Base-by-base conservation (phyloP, 1,139 yeast species). In the Williopsis jadinii region DNA sequence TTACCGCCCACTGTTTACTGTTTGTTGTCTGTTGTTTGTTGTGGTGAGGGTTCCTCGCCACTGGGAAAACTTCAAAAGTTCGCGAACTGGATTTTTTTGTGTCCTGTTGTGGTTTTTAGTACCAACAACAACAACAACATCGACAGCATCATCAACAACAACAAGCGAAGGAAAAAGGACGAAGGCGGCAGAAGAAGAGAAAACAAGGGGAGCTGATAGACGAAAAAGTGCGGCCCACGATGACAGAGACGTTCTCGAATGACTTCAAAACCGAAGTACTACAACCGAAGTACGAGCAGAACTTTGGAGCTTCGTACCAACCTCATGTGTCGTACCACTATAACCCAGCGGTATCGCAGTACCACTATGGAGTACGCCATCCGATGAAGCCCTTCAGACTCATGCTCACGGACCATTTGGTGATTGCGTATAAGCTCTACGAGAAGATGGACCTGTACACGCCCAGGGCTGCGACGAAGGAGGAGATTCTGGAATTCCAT, bases 301-400 rank as follows among this genome's bases (percentile, higher is more conserved):
- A 50, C 34, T 43, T 46, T 11, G 30, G 32, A 9, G 34, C 66
- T 3, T 55, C 68, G 1, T 65, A 67, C 43, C 67, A 65, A 28
- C 74, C 76, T 6, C 68, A 77, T 52, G 96, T 88, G 0, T 85
- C 95, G 11, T 88, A 88, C 61, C 97, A 88, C 60, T 87, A 77
- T 63, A 88, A 88, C 59, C 87, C 94, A 31, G 80, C 82, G 42
- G 95, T 84, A 0, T 73, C 87, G 5, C 75, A 79, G 53, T 87
- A 81, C 62, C 97, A 87, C 57, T 88, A 84, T 62, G 97, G 97
- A 11, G 84, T 87, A 0, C 75, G 80, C 46, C 98, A 92, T 63
- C 98, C 98, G 11, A 92, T 92, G 98, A 92, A 92, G 59, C 98
- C 98, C n/a, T 87, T 92, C 61, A 67, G 98, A 47, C 69, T 92